Conservation (phyloP, 805 yeast species). For the Geotrichum ghanense region DNA sequence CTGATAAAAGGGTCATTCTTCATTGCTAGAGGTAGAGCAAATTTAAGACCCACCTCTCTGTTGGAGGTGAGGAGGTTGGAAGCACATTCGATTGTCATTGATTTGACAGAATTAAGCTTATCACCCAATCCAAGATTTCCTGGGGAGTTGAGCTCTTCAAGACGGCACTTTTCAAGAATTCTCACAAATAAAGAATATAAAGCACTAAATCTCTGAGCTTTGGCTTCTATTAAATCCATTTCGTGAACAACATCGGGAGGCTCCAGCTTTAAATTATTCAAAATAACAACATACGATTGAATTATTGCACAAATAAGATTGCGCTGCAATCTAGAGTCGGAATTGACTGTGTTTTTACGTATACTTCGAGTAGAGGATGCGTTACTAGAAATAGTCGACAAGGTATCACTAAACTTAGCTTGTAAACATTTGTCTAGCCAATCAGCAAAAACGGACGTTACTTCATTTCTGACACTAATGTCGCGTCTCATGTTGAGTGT, state of each 20-base stretch:
- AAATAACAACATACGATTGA: constrained; percentile 11
- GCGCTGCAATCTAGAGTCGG: constrained; percentile 11
- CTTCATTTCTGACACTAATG: constrained; percentile 13
- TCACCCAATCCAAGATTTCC: constrained; percentile 9
- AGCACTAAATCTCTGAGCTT: constrained; percentile 34
- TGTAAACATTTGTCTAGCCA: constrained; percentile 16
- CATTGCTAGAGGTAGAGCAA: constrained; percentile 69
- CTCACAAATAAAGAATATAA: constrained; percentile 38
- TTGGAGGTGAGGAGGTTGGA: constrained; percentile 63
- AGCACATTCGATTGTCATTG: constrained; percentile 51
- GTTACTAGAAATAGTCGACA: neutral
- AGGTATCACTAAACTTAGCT: neutral
- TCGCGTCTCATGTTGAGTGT: constrained; percentile 16
- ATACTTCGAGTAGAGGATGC: constrained; percentile 5
- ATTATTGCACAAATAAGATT: constrained; percentile 13
- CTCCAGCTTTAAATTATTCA: constrained; percentile 13
- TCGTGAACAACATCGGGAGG: constrained; percentile 13
- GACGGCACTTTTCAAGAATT: constrained; percentile 32
- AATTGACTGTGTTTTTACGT: neutral
- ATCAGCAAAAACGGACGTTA: constrained; percentile 16
- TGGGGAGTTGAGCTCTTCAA: constrained; percentile 11
- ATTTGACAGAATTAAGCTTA: constrained; percentile 30
- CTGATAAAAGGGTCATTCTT: constrained; percentile 56
- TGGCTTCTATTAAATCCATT: constrained; percentile 23
- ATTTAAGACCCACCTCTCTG: constrained; percentile 63